phyloP scores from a whole-genome alignment of 1,284 basidiomycete species.

The Ceratobasidium sp. region DNA sequence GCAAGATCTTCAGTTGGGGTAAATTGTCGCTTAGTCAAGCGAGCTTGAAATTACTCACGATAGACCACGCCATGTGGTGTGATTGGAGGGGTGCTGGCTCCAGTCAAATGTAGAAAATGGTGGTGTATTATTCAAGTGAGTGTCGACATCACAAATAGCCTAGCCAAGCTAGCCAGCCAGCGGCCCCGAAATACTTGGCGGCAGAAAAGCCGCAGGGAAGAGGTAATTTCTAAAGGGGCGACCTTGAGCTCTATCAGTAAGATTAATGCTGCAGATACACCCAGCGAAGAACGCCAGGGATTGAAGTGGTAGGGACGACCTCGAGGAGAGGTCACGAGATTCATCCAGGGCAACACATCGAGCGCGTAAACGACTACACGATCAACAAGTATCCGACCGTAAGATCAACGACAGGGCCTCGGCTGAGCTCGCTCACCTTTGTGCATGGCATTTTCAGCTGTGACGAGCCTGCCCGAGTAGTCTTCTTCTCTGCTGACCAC shows the following conservation, averaged over 20 bases:
- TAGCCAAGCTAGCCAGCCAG: not conserved
- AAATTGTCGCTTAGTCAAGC: constrained; percentile 27
- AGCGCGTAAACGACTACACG: not conserved
- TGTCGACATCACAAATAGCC: not conserved
- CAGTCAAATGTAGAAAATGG: not conserved
- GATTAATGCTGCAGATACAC: not conserved
- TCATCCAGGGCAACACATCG: not conserved
- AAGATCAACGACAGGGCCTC: not conserved
- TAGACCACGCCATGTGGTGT: constrained; percentile 7
- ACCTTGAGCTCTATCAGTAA: not conserved
- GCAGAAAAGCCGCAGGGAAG: constrained; percentile 1
- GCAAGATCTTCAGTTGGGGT: constrained; percentile 17
- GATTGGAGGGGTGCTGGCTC: not conserved
- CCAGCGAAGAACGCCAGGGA: not conserved
- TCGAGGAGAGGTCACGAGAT: not conserved
- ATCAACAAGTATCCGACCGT: not conserved
- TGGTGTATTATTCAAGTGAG: not conserved
- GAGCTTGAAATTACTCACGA: constrained; percentile 5
- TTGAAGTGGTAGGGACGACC: not conserved
- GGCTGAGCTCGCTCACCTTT: not conserved
- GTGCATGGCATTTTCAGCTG: not conserved
- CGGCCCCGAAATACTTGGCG: not conserved
- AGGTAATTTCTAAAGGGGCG: not conserved
- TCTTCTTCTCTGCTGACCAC: not conserved
- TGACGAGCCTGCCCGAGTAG: not conserved